A percentile compares a stretch with the other conserved stretches of the same genome.
These are phyloP conservation scores for Atkinsonella hypoxylon DNA, from an alignment of 2,329 filamentous ascomycete species.

Conservation along the genomic window DNA sequence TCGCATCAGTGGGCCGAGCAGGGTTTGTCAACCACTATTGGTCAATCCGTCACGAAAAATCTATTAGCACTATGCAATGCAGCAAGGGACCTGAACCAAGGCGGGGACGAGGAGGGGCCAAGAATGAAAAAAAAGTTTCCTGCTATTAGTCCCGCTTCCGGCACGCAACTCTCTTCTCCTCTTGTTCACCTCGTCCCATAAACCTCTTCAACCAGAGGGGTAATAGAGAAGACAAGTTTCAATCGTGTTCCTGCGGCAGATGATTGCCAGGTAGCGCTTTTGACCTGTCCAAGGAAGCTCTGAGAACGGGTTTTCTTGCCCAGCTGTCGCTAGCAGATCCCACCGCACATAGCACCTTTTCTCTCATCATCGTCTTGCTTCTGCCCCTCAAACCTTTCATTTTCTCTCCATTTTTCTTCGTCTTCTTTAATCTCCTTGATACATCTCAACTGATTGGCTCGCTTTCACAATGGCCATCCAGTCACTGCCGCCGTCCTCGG, in stretches of 20 bases:
- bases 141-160: slow-evolving; percentile 1
- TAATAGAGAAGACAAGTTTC: slow-evolving; percentile 6
- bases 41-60: slow-evolving; percentile 1
- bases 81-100: slow-evolving; percentile 2
- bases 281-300: slow-evolving; percentile 24
- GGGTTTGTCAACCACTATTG: not conserved
- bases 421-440: not conserved
- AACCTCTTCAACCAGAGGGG: slow-evolving; percentile 5
- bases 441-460: not conserved
- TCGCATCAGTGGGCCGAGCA: not conserved
- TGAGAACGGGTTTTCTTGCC: slow-evolving; percentile 26
- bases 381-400: slow-evolving; percentile 16
- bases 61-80: not conserved
- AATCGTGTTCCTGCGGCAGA: slow-evolving; percentile 19
- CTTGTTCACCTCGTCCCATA: slow-evolving; percentile 8
- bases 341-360: slow-evolving; percentile 12
- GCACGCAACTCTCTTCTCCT: slow-evolving; percentile 9
- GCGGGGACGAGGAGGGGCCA: not conserved
- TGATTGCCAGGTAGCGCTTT: slow-evolving; percentile 26
- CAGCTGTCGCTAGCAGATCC: slow-evolving; percentile 21
- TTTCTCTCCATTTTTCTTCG: not conserved
- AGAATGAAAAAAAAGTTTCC: slow-evolving; percentile 2
- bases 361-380: slow-evolving; percentile 10
- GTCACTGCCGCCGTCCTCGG: slow-evolving; percentile 44
- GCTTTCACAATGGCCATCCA: slow-evolving; percentile 20